Conservation (phyloP, 108 stramenopile genomes). For the Thalassiosira profunda region DNA sequence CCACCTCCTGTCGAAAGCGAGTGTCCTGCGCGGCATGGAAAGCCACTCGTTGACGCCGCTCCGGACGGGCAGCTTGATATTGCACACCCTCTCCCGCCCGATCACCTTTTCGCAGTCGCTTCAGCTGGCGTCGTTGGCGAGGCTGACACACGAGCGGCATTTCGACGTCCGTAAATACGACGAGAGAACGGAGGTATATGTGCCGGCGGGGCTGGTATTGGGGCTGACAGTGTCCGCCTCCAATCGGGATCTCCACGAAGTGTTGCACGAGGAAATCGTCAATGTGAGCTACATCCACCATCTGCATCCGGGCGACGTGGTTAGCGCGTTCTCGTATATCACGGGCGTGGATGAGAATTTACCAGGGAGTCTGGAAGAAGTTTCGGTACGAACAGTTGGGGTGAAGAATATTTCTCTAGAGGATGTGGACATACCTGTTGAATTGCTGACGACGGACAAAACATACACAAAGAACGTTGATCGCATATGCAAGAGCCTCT, state of each 20-base stretch:
- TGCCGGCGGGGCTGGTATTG: constrained; percentile 85
- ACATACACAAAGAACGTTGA: constrained; percentile 74
- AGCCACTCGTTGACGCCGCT: constrained; percentile 70
- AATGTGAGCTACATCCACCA: constrained; percentile 80
- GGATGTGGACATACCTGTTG: constrained; percentile 64
- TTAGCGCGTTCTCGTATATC: constrained; percentile 67
- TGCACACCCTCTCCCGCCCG: constrained; percentile 66
- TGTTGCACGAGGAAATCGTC: constrained; percentile 83
- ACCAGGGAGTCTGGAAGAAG: constrained; percentile 66
- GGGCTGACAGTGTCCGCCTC: constrained; percentile 69
- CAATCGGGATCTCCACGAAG: constrained; percentile 86
- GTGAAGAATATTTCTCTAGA: constrained; percentile 77
- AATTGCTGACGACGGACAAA: constrained; percentile 54
- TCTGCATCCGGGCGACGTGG: constrained; percentile 79
- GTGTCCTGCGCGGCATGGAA: constrained; percentile 56
- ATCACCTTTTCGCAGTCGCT: constrained; percentile 76
- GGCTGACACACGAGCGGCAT: constrained; percentile 86
- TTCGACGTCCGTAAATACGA: constrained; percentile 80
- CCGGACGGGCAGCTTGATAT: constrained; percentile 70
- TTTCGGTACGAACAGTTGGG: constrained; percentile 82
- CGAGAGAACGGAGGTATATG: constrained; percentile 60
- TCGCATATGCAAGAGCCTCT: constrained; percentile 63
- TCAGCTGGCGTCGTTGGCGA: constrained; percentile 79
- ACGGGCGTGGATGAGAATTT: constrained; percentile 61
- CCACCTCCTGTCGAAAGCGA: constrained; percentile 78